Percentiles rank a stretch among this genome's conserved stretches.
These are phyloP conservation scores for Psilocybe sp. DNA, from an alignment of 768 basidiomycete species.

Conservation along the genomic window DNA sequence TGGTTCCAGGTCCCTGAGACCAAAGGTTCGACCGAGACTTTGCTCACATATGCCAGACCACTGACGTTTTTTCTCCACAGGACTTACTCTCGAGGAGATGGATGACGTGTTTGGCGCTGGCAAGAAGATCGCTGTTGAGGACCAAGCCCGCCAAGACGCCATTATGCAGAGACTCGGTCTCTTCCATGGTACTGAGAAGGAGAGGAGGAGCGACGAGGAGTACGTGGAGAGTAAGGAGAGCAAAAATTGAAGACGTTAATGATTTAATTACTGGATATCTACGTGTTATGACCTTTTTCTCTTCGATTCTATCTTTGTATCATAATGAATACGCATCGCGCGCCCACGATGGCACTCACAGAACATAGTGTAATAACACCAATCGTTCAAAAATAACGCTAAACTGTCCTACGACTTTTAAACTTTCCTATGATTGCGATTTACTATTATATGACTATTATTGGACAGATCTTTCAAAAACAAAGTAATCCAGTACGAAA, in stretches of 20 bases:
- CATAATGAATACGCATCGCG: too few relatives aligned
- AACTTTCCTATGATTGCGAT: too few relatives aligned
- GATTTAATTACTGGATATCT: too few relatives aligned
- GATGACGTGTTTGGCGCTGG: slow-evolving; percentile 70
- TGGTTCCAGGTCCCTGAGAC: slow-evolving; percentile 67
- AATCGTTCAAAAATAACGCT: too few relatives aligned
- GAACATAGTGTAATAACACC: too few relatives aligned
- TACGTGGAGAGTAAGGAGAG: background rate
- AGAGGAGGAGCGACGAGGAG: slow-evolving; percentile 21
- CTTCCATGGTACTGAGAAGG: slow-evolving; percentile 14
- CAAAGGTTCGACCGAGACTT: slow-evolving; percentile 42
- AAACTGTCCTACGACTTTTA: too few relatives aligned
- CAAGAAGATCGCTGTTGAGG: slow-evolving; percentile 51
- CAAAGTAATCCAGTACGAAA: too few relatives aligned
- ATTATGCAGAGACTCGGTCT: slow-evolving; percentile 70
- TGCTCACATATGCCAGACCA: background rate
- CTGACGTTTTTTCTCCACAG: slow-evolving; percentile 13
- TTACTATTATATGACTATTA: too few relatives aligned
- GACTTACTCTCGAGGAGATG: slow-evolving; percentile 74
- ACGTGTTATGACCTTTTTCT: too few relatives aligned
- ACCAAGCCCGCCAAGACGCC: slow-evolving; percentile 41
- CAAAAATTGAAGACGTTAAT: background rate
- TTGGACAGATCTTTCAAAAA: too few relatives aligned
- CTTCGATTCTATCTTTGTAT: too few relatives aligned
- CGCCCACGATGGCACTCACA: too few relatives aligned